Evolutionary conservation across 495 filamentous ascomycete species (phyloP).

Genomic region (Aspergillus kassunensis): DNA sequence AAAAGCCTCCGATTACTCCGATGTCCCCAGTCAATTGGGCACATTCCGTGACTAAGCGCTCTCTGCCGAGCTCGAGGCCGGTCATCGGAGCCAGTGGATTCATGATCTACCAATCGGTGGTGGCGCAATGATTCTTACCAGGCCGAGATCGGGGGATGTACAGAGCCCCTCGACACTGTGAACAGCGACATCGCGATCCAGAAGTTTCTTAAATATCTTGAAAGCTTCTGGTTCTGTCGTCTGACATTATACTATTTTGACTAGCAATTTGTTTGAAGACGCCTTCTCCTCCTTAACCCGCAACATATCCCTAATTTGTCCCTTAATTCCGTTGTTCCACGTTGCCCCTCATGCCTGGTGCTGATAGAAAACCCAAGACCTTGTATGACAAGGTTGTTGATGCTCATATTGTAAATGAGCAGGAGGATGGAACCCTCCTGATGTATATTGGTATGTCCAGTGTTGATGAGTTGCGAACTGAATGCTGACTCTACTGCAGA

Average conservation of each 20-base stretch:
- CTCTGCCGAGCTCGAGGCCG: background rate
- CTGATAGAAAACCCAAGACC: slow-evolving; percentile 73
- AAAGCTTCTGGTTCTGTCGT: slow-evolving; percentile 14
- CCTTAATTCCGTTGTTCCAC: background rate
- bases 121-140: slow-evolving; percentile 35
- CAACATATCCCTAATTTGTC: background rate
- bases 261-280: background rate
- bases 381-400: slow-evolving; percentile 98
- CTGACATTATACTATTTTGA: background rate
- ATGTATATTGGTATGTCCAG: slow-evolving; percentile 76
- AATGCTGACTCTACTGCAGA: slow-evolving; percentile 42
- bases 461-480: too few species aligned
- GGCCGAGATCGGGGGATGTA: slow-evolving; percentile 33
- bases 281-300: slow-evolving; percentile 7
- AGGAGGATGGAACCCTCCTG: slow-evolving; percentile 85
- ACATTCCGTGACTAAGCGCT: slow-evolving; percentile 15
- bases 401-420: slow-evolving; percentile 89
- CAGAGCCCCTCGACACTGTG: slow-evolving; percentile 32
- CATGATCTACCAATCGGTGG: slow-evolving; percentile 25
- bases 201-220: slow-evolving; percentile 31
- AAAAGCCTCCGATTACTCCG: slow-evolving; percentile 1
- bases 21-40: background rate
- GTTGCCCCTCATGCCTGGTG: slow-evolving; percentile 67
- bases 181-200: slow-evolving; percentile 41
- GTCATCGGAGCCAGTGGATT: slow-evolving; percentile 2